Evolutionary conservation across 2,329 filamentous ascomycete genomes (phyloP).

Genomic region (Madurella mycetomatis): DNA sequence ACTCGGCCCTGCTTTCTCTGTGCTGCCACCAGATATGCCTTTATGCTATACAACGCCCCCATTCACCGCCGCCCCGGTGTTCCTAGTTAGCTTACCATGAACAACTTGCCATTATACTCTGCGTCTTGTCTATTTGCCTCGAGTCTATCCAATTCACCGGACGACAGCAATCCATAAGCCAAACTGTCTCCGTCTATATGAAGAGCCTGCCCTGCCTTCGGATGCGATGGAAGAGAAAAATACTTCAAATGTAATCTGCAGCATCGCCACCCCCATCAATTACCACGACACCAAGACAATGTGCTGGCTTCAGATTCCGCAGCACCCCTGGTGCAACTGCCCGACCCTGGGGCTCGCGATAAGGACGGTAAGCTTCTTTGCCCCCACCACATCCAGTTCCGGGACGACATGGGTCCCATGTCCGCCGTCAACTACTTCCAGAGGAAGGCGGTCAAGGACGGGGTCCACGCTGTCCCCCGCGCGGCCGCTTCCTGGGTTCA

Average conservation of each 20-base stretch:
- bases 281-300: neutral
- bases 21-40: too few relatives aligned
- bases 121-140: too few relatives aligned
- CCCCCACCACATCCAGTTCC: conserved; percentile 5
- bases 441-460: too few relatives aligned
- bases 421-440: neutral
- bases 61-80: too few relatives aligned
- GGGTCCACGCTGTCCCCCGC: neutral
- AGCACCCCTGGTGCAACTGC: conserved; percentile 9
- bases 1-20: too few relatives aligned
- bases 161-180: too few relatives aligned
- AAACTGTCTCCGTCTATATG: too few relatives aligned
- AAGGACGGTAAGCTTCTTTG: neutral
- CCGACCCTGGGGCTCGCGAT: neutral
- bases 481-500: neutral
- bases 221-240: neutral
- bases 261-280: neutral
- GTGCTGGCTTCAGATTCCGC: conserved; percentile 5
- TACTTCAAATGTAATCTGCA: neutral
- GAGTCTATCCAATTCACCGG: too few relatives aligned
- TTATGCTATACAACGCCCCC: too few relatives aligned
- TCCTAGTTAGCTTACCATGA: too few relatives aligned
- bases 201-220: neutral
- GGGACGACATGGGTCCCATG: neutral
- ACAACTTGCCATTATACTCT: too few relatives aligned